Conservation (phyloP, 2,329 filamentous ascomycete genomes). For the Aspergillus melleus region DNA sequence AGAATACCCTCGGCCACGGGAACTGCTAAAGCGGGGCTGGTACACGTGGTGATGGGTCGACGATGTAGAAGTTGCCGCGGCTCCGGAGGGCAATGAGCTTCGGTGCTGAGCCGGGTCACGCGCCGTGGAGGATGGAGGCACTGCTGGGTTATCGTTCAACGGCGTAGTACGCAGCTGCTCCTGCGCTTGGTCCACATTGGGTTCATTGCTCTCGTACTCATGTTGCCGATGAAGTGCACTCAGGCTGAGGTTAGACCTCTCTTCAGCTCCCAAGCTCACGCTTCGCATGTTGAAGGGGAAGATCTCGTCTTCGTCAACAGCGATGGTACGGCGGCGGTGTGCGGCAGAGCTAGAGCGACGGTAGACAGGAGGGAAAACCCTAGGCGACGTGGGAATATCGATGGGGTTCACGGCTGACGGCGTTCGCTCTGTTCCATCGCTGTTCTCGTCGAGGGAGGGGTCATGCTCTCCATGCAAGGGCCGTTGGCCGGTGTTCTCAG, state of each 20-base stretch:
- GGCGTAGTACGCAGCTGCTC: slow-evolving; percentile 17
- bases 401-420: slow-evolving; percentile 45
- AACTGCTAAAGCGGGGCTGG: slow-evolving; percentile 39
- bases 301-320: slow-evolving; percentile 46
- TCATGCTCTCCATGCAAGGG: slow-evolving; percentile 31
- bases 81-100: slow-evolving; percentile 23
- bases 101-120: slow-evolving; percentile 23
- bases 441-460: slow-evolving; percentile 38
- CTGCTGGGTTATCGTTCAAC: slow-evolving; percentile 20
- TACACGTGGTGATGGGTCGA: slow-evolving; percentile 37
- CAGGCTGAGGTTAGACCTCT: slow-evolving; percentile 33
- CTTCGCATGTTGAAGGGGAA: slow-evolving; percentile 49
- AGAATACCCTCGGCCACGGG: slow-evolving; percentile 39
- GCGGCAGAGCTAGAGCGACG: slow-evolving; percentile 48
- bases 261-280: slow-evolving; percentile 47
- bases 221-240: slow-evolving; percentile 36
- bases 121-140: slow-evolving; percentile 16
- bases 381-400: slow-evolving; percentile 50
- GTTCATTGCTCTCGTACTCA: slow-evolving; percentile 27
- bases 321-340: slow-evolving; percentile 35
- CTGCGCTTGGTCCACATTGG: slow-evolving; percentile 22
- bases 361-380: slow-evolving; percentile 40
- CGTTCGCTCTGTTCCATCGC: slow-evolving; percentile 34
- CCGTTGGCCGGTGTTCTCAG: slow-evolving; percentile 33
- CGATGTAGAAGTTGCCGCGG: slow-evolving; percentile 29